Base-by-base conservation (phyloP, 306 rosid species). In the Castanopsis chinensis region DNA sequence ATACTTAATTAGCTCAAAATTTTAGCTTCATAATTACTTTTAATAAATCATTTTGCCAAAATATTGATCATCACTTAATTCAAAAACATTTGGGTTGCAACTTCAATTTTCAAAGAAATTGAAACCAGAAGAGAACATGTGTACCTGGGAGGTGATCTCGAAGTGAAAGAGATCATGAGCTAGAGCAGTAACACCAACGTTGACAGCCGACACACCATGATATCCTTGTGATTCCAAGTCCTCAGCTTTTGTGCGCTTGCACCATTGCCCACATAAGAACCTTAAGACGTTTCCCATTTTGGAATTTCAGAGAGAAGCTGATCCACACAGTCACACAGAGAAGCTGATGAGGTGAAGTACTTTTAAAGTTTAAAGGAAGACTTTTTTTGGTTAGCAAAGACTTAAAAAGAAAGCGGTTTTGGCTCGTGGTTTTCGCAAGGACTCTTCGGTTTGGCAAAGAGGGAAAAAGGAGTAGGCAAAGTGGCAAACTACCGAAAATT, bases 91-190 rank as follows among this genome's bases (percentile, higher is more conserved):
- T 28, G 20, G 30, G 18, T 4, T 45, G 10, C 52, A 9, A 12
- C 9, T 45, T 11, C 15, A 8, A 41, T 49, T 63, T 35, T 6
- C 3, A 64, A 57, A 19, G 15, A 33, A 33, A 18, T 20, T 33
- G n/a, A 10, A 7, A 25, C 52, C 52, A 45, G 15, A 9, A 9
- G 12, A 9, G 52, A 45, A 45, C 14, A 37, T 37, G 7, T 2
- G 14, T 55, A 95, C 99, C 98, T 95, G 92, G 28, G 97, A 88
- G 78, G 91, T 92, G 83, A 73, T 91, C 60, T 91, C 94, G 57
- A 92, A 95, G 82, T 91, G 84, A 69, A 87, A 88, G 87, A 93
- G 80, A 83, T 93, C 98, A 5, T 78, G 92, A 56, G 92, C 89
- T 3, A 92, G 92, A 79, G 93, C 95, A 2, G 92, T 84, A 82